These are phyloP conservation scores for Yarrowia osloensis DNA, from an alignment of 805 yeast genomes.

Conservation along the genomic window DNA sequence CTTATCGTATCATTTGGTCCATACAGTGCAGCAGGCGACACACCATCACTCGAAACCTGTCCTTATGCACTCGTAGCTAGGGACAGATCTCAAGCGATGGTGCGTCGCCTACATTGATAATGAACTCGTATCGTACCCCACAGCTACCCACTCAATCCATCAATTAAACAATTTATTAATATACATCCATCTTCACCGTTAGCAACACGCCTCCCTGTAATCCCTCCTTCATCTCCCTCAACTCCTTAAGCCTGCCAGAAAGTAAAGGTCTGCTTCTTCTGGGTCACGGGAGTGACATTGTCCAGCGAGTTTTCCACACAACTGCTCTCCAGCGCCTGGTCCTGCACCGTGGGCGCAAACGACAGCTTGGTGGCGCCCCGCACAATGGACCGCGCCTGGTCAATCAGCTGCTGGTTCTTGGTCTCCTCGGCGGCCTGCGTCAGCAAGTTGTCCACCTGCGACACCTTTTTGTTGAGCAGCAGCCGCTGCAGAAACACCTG, in stretches of 20 bases:
- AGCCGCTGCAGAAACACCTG: conserved; percentile 67
- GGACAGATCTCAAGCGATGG: too few relatives aligned
- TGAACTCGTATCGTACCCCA: too few relatives aligned
- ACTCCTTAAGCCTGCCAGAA: conserved; percentile 28
- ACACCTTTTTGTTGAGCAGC: conserved; percentile 60
- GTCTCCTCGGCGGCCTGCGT: conserved; percentile 49
- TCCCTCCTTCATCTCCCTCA: neutral
- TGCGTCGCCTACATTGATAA: too few relatives aligned
- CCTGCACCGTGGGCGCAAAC: conserved; percentile 27
- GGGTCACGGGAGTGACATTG: conserved; percentile 19
- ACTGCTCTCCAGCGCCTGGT: conserved; percentile 19
- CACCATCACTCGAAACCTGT: too few relatives aligned
- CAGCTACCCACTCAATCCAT: neutral
- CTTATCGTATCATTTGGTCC: too few relatives aligned
- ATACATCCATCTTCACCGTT: conserved; percentile 21
- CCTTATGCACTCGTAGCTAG: too few relatives aligned
- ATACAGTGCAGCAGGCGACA: too few relatives aligned
- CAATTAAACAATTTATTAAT: conserved; percentile 20
- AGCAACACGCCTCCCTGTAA: neutral
- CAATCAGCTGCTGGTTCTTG: conserved; percentile 9
- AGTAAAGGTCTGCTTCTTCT: conserved; percentile 20
- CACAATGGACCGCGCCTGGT: conserved; percentile 21
- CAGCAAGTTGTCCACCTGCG: conserved; percentile 55
- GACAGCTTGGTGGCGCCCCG: conserved; percentile 29
- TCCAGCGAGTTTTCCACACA: conserved; percentile 31